Conservation (phyloP, 805 yeast species). For the Barnettozyma wickerhamii region DNA sequence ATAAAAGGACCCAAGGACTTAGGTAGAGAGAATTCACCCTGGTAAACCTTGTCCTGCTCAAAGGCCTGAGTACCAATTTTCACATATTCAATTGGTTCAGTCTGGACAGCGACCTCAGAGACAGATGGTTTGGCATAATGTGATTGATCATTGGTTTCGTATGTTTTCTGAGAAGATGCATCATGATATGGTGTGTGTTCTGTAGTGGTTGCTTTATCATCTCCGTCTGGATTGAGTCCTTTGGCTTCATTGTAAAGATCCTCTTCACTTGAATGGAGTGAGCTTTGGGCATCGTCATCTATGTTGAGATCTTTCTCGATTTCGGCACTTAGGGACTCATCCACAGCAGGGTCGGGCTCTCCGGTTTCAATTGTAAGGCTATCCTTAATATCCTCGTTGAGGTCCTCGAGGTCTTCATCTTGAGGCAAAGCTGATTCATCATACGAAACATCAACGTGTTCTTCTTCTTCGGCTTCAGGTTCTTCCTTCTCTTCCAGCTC, state of each 20-base stretch:
- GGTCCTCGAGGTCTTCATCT: conserved; percentile 1
- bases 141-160: conserved; percentile 1
- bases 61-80: conserved; percentile 21
- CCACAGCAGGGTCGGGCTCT: not conserved
- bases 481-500: conserved; percentile 4
- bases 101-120: conserved; percentile 11
- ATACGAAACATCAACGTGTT: not conserved
- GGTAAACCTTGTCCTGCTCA: conserved; percentile 30
- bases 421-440: not conserved
- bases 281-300: conserved; percentile 4
- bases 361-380: not conserved
- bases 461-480: conserved; percentile 3
- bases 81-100: conserved; percentile 10
- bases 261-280: conserved; percentile 13
- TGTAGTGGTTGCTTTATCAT: not conserved
- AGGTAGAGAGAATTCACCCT: conserved; percentile 23
- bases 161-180: not conserved
- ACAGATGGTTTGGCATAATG: conserved; percentile 3
- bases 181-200: not conserved
- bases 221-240: conserved; percentile 11
- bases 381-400: conserved; percentile 6
- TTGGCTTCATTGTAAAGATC: conserved; percentile 12
- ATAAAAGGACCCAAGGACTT: conserved; percentile 14
- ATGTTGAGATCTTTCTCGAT: not conserved
- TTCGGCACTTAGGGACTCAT: not conserved